phyloP scores from a whole-genome alignment of 2,329 filamentous ascomycete genomes.

The Hirsutella minnesotensis region DNA sequence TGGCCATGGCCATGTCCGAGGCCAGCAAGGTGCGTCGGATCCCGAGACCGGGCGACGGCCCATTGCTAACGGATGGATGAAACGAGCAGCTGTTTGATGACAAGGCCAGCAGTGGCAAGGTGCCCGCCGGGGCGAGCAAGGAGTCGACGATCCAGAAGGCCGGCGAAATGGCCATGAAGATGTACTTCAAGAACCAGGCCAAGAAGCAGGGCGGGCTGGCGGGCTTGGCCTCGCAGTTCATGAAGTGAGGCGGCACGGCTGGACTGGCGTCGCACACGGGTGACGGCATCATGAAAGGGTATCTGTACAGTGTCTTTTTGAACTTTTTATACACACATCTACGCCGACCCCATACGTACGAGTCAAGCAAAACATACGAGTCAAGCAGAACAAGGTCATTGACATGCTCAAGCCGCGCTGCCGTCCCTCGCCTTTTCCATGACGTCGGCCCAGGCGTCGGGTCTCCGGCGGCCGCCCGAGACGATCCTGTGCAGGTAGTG shows the following conservation, averaged over 20 bases:
- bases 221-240: conserved; percentile 35
- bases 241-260: conserved; percentile 10
- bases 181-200: conserved; percentile 74
- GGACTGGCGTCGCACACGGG: no score
- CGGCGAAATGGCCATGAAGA: conserved; percentile 77
- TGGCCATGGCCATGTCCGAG: conserved; percentile 79
- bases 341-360: no score
- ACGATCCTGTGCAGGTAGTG: conserved; percentile 37
- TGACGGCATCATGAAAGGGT: no score
- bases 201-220: conserved; percentile 29
- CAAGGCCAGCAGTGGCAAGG: conserved; percentile 41
- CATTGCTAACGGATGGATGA: neutral
- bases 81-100: conserved; percentile 42
- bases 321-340: no score
- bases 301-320: no score
- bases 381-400: no score
- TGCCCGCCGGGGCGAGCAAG: conserved; percentile 55
- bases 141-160: conserved; percentile 69
- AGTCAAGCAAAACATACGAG: no score
- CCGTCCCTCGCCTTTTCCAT: conserved; percentile 18
- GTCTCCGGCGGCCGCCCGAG: conserved; percentile 35
- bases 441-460: conserved; percentile 48
- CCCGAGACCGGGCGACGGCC: no score
- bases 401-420: conserved; percentile 1
- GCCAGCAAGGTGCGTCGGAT: conserved; percentile 57